Evolutionary conservation across 192 early-diverging fungal genomes (phyloP).

Genomic region (Linnemannia schmuckeri): DNA sequence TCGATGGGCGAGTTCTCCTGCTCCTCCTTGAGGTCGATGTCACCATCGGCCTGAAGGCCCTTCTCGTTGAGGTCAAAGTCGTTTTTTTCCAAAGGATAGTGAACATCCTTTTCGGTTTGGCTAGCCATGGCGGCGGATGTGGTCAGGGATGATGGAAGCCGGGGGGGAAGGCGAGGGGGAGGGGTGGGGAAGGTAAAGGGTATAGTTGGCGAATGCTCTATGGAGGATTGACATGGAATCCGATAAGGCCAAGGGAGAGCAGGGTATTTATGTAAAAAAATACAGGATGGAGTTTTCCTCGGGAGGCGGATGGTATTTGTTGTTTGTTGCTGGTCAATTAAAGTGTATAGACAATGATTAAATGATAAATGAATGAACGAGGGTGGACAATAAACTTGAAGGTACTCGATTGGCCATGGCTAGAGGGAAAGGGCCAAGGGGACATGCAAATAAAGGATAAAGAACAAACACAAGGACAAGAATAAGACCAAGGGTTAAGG

Average conservation of each 20-base stretch:
- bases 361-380: background rate
- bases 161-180: background rate
- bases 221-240: conserved; percentile 22
- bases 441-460: background rate
- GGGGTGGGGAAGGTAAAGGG: background rate
- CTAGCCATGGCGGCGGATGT: conserved; percentile 2
- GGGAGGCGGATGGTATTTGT: background rate
- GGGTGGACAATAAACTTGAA: background rate
- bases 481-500: background rate
- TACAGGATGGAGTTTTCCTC: background rate
- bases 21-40: conserved; percentile 8
- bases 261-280: conserved; percentile 11
- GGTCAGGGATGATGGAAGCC: background rate
- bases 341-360: background rate
- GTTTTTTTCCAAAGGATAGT: conserved; percentile 4
- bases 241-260: background rate
- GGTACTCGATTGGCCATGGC: background rate
- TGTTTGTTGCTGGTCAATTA: too few relatives aligned
- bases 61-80: conserved; percentile 10
- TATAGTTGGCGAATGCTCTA: conserved; percentile 21
- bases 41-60: background rate
- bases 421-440: background rate
- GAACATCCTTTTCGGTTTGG: background rate
- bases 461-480: background rate
- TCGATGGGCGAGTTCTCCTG: conserved; percentile 35